These are phyloP conservation scores for Wickerhamiella vanderwaltii DNA, from an alignment of 805 yeast genomes.

Conservation along the genomic window DNA sequence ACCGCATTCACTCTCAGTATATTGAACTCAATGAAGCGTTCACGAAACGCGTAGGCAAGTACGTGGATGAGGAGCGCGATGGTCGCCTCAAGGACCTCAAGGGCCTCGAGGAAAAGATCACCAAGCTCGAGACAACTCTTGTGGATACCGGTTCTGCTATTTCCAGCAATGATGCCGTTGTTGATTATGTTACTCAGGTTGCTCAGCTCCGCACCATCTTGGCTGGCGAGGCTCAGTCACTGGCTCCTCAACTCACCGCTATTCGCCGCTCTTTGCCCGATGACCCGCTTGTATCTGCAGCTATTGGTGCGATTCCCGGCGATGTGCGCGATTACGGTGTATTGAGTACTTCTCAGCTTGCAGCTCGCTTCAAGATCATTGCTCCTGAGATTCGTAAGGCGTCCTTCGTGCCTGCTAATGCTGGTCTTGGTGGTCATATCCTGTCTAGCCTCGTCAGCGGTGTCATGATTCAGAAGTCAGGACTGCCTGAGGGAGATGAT, in stretches of 20 bases:
- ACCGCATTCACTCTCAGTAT: conserved; percentile 55
- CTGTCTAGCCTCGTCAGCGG: conserved; percentile 67
- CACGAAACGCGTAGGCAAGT: conserved; percentile 42
- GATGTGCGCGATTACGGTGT: conserved; percentile 42
- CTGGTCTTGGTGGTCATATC: conserved; percentile 87
- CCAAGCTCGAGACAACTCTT: conserved; percentile 36
- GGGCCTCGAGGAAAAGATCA: conserved; percentile 46
- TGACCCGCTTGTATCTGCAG: conserved; percentile 39
- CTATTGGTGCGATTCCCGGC: conserved; percentile 37
- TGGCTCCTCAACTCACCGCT: conserved; percentile 27
- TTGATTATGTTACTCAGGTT: conserved; percentile 35
- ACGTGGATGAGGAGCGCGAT: conserved; percentile 61
- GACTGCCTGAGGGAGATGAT: conserved; percentile 70
- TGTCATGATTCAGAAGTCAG: conserved; percentile 64
- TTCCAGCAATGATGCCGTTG: conserved; percentile 31
- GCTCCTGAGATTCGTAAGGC: conserved; percentile 82
- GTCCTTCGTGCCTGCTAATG: conserved; percentile 83
- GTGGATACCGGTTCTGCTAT: conserved; percentile 31
- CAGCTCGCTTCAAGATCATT: conserved; percentile 66
- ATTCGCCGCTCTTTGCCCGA: conserved; percentile 32
- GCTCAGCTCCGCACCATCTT: conserved; percentile 34
- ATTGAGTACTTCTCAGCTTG: conserved; percentile 63
- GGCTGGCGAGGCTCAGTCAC: conserved; percentile 30
- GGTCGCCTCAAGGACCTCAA: conserved; percentile 63
- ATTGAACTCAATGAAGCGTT: conserved; percentile 58